These are phyloP conservation scores for Theileria equi DNA, from an alignment of 169 alveolate species.

Conservation along the genomic window DNA sequence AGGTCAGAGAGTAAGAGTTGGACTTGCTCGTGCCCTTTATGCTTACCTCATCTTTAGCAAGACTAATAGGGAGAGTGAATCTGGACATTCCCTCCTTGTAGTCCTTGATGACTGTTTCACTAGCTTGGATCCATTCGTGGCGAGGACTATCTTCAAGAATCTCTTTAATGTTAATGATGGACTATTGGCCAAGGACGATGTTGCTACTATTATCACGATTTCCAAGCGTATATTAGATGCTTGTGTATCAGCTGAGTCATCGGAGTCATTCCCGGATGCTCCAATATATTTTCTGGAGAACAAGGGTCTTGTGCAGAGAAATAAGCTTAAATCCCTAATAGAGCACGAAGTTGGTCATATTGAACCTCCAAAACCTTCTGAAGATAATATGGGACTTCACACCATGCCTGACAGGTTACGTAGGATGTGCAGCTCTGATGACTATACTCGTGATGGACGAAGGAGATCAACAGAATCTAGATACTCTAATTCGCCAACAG, in stretches of 20 bases:
- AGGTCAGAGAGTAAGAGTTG: constrained; percentile 90
- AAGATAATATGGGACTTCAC: too few relatives aligned
- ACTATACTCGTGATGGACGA: not conserved
- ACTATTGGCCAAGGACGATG: constrained; percentile 31
- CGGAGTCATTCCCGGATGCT: too few relatives aligned
- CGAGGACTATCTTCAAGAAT: constrained; percentile 62
- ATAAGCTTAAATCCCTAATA: too few relatives aligned
- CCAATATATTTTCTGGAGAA: too few relatives aligned
- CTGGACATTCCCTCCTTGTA: constrained; percentile 42
- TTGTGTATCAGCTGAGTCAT: not conserved
- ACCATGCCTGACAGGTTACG: too few relatives aligned
- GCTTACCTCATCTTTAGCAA: constrained; percentile 58
- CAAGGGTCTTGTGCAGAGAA: too few relatives aligned
- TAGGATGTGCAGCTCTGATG: not conserved
- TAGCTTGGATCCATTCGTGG: constrained; percentile 67
- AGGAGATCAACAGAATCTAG: not conserved
- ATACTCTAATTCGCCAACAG: not conserved
- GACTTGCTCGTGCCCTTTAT: constrained; percentile 91
- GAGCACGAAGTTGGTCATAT: too few relatives aligned
- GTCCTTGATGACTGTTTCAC: constrained; percentile 69
- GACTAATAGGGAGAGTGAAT: constrained; percentile 27
- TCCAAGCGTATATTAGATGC: not conserved
- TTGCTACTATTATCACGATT: constrained; percentile 27
- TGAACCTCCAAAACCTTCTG: too few relatives aligned
- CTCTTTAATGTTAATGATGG: constrained; percentile 50